Evolutionary conservation across 2,329 filamentous ascomycete genomes (phyloP), one percentile per base, ranked within the genome.

Genomic region (Aspergillus texensis): DNA sequence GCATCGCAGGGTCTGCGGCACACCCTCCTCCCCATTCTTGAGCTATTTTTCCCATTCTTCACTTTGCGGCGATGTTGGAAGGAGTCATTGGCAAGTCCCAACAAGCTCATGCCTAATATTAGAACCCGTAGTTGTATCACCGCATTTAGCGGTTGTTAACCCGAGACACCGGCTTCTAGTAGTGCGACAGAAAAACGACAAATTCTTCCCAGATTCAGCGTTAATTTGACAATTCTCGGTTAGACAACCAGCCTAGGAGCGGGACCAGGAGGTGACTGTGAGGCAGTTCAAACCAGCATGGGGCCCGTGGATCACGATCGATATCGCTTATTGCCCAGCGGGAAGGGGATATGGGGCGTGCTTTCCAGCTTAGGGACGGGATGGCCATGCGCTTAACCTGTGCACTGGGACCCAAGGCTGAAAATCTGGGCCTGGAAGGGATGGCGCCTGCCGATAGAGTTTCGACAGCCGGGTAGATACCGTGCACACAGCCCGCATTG

Each of bases 51-150:
- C 8, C 14, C 4, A 12, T 6, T 14, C 32, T 36, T 54, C 12
- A 28, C 26, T 30, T 50, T 11, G 24, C 16, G 48, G 28, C 16
- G 52, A 55, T 8, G 16, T 11, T 39, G 2, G 28, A 24, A 19
- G 32, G 28, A 36, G 52, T 21, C 6, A 54, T 36, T 36, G 12
- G 5, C 8, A 21, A 39, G n/a, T 26, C 5, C n/a, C 52, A 55
- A 36, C 32, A 55, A 55, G 52, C 52, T 55, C 52, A 39, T 36
- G 32, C 36, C 52, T 55, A 55, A 55, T 55, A 55, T 55, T 55
- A 55, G 52, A 24, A 55, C 52, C 52, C 32, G 32, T 36, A 39
- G 32, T 55, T 41, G 52, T 55, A 11, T 39, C 52, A 39, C 21
- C 12, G 52, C 14, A 55, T 14, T 26, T 26, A 39, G 52, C 52